Evolutionary conservation across 352 stramenopile genomes (phyloP), one percentile per base, ranked within the genome.

Genomic region (Phytopythium mirpurense): DNA sequence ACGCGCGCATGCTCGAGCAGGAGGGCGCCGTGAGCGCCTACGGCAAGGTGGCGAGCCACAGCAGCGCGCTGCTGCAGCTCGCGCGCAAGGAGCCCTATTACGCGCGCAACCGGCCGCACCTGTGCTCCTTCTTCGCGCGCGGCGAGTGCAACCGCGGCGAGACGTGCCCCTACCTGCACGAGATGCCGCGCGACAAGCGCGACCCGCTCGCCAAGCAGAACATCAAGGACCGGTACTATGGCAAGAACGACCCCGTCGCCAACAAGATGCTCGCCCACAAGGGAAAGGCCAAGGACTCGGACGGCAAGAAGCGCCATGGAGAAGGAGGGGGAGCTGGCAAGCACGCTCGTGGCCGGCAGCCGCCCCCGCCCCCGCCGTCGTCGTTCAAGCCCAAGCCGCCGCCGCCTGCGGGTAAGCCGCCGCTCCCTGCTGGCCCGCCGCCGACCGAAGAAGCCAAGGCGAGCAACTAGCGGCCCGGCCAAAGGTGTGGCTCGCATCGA

Each of bases 101-200:
- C 83, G 95, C 91, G 72, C 81, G 84, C 62, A 97, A 97, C 52
- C 74, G 88, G 27, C 78, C 88, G 57, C 87, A 97, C 54, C 71
- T 98, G 47, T 98, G 95, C 74, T 97, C 80, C 60, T 98, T 98
- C 75, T 98, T 88, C 74, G 90, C 92, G 32, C 83, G 85, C 27
- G 95, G 95, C 43, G 93, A 98, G 74, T 98, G 93, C 64, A 96
- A 90, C 60, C 86, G 88, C 46, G 88, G 93, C 26, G 78, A 93
- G 15, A 80, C 85, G 29, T 98, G 95, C 70, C 95, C 95, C 1
- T 98, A 98, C 60, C 56, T 96, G 63, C 88, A 98, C 63, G 95
- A 98, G 69, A 96, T 98, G 88, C 91, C 90, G 4, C 85, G 85
- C 18, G 82, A 82, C 59, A 93, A 96, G 66, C 90, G 92, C 65